A percentile compares a stretch with the other conserved stretches of the same genome.
Evolutionary conservation across 306 rosid species (phyloP).

Genomic region (Prunus padus): DNA sequence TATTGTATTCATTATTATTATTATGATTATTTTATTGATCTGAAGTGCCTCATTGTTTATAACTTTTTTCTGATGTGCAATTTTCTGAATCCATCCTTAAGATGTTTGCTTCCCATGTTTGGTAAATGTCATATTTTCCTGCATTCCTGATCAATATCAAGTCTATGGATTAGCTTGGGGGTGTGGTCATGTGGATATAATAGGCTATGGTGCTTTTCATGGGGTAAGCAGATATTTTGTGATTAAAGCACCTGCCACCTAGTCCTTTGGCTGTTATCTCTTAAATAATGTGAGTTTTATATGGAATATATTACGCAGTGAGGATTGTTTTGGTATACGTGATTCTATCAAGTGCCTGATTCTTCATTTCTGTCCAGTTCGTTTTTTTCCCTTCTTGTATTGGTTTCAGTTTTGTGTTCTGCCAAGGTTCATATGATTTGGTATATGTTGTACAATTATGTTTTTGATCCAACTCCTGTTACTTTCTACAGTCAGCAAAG

Average conservation of each 20-base stretch:
- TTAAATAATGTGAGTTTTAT: neutral
- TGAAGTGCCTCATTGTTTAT: neutral
- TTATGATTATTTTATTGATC: neutral
- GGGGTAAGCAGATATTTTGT: neutral
- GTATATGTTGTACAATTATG: conserved; percentile 34
- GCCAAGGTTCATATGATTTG: conserved; percentile 19
- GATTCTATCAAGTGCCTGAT: conserved; percentile 22
- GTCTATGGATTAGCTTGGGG: conserved; percentile 2
- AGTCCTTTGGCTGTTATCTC: neutral
- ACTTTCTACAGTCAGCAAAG: conserved; percentile 71
- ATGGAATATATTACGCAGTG: neutral
- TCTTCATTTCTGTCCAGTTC: conserved; percentile 26
- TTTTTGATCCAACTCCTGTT: conserved; percentile 61
- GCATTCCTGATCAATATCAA: neutral
- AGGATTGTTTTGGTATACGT: conserved; percentile 22
- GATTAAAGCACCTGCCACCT: neutral
- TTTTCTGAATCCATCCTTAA: neutral
- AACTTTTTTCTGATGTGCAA: neutral
- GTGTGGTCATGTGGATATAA: conserved; percentile 4
- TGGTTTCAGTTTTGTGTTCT: conserved; percentile 19
- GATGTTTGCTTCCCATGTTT: neutral
- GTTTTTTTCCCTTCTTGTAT: conserved; percentile 11
- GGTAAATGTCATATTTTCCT: neutral
- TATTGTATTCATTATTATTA: neutral
- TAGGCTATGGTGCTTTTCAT: neutral